These are phyloP conservation scores for Fonsecaea erecta DNA, from an alignment of 2,329 filamentous ascomycete species.

Conservation along the genomic window DNA sequence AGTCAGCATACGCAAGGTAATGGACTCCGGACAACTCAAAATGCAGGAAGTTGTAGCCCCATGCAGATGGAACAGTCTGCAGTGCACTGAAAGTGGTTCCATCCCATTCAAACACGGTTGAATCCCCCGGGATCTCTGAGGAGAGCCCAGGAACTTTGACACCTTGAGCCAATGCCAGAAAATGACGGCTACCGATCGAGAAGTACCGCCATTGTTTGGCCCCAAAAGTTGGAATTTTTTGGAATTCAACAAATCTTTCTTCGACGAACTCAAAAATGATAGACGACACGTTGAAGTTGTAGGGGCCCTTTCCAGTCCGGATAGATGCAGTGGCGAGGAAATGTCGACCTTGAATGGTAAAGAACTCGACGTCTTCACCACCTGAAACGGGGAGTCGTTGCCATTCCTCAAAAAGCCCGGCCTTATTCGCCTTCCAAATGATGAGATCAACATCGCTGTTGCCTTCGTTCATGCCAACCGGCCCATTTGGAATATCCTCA, in stretches of 20 bases:
- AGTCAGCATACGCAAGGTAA: conserved; percentile 5
- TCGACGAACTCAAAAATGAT: not conserved
- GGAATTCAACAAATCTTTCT: not conserved
- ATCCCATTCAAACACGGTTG: conserved; percentile 5
- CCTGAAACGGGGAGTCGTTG: conserved; percentile 1
- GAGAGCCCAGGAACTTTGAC: not conserved
- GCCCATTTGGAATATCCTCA: conserved; percentile 2
- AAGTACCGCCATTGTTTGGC: conserved; percentile 7
- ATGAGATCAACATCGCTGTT: conserved; percentile 6
- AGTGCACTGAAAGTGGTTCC: not conserved
- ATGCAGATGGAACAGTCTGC: conserved; percentile 1
- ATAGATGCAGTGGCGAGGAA: conserved; percentile 1
- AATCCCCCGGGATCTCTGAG: not conserved
- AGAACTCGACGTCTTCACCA: conserved; percentile 2
- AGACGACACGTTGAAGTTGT: not conserved
- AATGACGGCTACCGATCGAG: not conserved
- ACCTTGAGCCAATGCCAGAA: conserved; percentile 4
- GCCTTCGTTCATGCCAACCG: not conserved
- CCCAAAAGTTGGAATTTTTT: not conserved
- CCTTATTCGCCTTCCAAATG: not conserved
- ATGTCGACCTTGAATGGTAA: not conserved
- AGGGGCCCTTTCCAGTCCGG: not conserved
- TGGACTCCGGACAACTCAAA: not conserved
- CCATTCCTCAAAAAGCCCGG: conserved; percentile 3
- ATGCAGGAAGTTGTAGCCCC: conserved; percentile 6